These are phyloP conservation scores for Phyllachora maydis DNA, from an alignment of 2,329 filamentous ascomycete species.

Conservation along the genomic window DNA sequence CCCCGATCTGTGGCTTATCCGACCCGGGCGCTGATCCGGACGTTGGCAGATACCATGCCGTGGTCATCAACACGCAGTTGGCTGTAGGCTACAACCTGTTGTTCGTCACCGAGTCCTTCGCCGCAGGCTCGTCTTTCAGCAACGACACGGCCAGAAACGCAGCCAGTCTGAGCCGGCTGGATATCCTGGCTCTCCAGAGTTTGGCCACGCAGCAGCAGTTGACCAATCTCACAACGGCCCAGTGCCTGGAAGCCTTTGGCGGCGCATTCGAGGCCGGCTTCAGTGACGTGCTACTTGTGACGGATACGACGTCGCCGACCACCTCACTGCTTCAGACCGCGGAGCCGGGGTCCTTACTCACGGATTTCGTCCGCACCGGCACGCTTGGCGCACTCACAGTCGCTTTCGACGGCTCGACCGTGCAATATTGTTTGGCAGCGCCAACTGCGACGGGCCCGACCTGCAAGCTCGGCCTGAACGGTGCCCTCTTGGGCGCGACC, in stretches of 20 bases:
- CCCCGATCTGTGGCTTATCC: not conserved
- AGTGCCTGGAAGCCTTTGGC: conserved; percentile 12
- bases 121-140: conserved; percentile 14
- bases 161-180: conserved; percentile 12
- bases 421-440: conserved; percentile 14
- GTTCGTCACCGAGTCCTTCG: conserved; percentile 14
- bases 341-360: conserved; percentile 2
- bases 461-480: conserved; percentile 21
- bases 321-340: conserved; percentile 14
- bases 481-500: conserved; percentile 18
- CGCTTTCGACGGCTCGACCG: conserved; percentile 7
- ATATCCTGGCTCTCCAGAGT: conserved; percentile 15
- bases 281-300: conserved; percentile 14
- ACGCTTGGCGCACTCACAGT: conserved; percentile 4
- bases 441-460: conserved; percentile 5
- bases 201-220: conserved; percentile 10
- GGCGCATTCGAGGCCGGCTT: conserved; percentile 12
- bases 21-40: not conserved
- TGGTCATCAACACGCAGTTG: conserved; percentile 21
- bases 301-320: conserved; percentile 6
- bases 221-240: conserved; percentile 10
- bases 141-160: conserved; percentile 13
- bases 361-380: conserved; percentile 1
- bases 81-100: conserved; percentile 12
- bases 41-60: conserved; percentile 24